Percentiles rank a stretch among this genome's conserved stretches.
Conservation (phyloP, 345 rosid genomes). For the Capsella bursapastoris region DNA sequence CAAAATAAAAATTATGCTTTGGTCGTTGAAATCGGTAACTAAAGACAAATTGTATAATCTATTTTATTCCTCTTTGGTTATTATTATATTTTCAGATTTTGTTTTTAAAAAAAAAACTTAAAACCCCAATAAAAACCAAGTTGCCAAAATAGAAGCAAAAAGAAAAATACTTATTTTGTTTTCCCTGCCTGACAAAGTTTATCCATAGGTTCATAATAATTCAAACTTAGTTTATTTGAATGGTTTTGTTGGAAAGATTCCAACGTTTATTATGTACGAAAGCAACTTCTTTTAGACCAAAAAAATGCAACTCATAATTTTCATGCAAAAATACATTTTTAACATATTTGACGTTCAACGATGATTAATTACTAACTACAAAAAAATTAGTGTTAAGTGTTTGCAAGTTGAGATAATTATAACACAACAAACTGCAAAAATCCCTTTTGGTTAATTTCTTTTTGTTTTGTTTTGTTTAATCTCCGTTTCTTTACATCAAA, state of each 20-base stretch:
- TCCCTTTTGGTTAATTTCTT: background rate
- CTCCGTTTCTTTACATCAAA: conserved; percentile 31
- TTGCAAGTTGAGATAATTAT: conserved; percentile 14
- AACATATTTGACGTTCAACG: conserved; percentile 4
- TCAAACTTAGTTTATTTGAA: conserved; percentile 26
- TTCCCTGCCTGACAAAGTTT: conserved; percentile 16
- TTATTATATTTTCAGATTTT: background rate
- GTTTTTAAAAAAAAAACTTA: background rate
- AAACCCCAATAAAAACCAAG: conserved; percentile 18
- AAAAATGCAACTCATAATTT: background rate
- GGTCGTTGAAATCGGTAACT: background rate
- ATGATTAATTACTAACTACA: background rate
- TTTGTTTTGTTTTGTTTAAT: too few relatives aligned
- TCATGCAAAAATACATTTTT: conserved; percentile 12
- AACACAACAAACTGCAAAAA: background rate
- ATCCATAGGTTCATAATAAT: conserved; percentile 13
- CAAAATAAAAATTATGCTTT: background rate
- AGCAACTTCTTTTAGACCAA: conserved; percentile 1
- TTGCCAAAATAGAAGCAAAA: conserved; percentile 30
- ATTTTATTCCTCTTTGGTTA: background rate
- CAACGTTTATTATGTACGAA: conserved; percentile 18
- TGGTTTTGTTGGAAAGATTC: conserved; percentile 15
- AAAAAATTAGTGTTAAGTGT: background rate
- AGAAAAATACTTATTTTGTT: conserved; percentile 22
- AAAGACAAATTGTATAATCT: conserved; percentile 13